Conservation (phyloP, 345 rosid species). For the Clausena lansium region DNA sequence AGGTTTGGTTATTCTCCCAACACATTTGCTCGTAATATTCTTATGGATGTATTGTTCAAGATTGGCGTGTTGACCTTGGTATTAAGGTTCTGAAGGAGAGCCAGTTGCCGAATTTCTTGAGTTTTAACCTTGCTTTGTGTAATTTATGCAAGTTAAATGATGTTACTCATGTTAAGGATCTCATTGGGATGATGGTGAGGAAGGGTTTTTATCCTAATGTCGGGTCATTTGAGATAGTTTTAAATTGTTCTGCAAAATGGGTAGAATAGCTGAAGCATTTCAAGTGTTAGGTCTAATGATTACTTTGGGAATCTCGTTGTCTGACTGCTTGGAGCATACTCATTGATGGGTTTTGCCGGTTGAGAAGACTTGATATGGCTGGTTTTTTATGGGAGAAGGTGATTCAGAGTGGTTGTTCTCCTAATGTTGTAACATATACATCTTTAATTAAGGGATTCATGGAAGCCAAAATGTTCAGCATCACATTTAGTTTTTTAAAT, state of each 20-base stretch:
- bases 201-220: conserved; percentile 57
- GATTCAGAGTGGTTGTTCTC: conserved; percentile 49
- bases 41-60: conserved; percentile 63
- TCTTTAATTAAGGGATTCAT: conserved; percentile 55
- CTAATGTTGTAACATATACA: conserved; percentile 64
- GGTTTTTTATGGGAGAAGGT: conserved; percentile 48
- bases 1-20: conserved; percentile 50
- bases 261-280: conserved; percentile 37
- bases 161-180: conserved; percentile 31
- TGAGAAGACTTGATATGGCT: conserved; percentile 44
- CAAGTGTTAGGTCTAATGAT: conserved; percentile 58
- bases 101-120: conserved; percentile 48
- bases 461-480: conserved; percentile 42
- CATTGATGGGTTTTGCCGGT: conserved; percentile 44
- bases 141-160: conserved; percentile 53
- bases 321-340: conserved; percentile 54
- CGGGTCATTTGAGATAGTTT: conserved; percentile 51
- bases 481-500: conserved; percentile 41
- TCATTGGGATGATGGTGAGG: conserved; percentile 46
- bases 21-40: conserved; percentile 56
- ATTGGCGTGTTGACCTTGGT: conserved; percentile 30
- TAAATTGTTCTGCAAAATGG: conserved; percentile 46
- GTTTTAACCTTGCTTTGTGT: conserved; percentile 56
- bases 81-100: conserved; percentile 41
- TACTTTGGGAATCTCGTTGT: conserved; percentile 42